A percentile compares a stretch with the other conserved stretches of the same genome.
Conservation (phyloP, 1,139 yeast genomes). For the Blastobotrys serpentis region DNA sequence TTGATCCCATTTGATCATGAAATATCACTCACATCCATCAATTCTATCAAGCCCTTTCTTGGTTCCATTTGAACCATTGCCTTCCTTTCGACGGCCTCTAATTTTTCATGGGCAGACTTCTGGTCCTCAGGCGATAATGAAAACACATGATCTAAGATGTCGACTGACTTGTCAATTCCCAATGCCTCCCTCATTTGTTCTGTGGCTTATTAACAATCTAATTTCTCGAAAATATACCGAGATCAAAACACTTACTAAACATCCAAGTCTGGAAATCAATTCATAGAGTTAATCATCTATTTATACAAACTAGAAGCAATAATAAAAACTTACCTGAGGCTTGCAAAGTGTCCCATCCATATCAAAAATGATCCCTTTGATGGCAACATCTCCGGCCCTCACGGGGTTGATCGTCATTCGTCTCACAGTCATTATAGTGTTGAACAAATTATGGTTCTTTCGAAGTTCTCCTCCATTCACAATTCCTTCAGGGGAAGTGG, state of each 20-base stretch:
- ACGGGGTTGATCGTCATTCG: conserved; percentile 38
- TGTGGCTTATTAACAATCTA: conserved; percentile 58
- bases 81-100: conserved; percentile 51
- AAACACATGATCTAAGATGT: conserved; percentile 52
- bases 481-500: no score
- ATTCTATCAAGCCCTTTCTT: conserved; percentile 43
- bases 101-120: conserved; percentile 46
- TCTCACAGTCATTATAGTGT: conserved; percentile 8
- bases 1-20: no score
- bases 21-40: conserved; percentile 36
- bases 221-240: no score
- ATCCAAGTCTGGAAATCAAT: conserved; percentile 48
- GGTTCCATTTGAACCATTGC: conserved; percentile 62
- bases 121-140: conserved; percentile 43
- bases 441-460: no score
- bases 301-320: not conserved
- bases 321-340: conserved; percentile 48
- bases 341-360: conserved; percentile 70
- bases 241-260: conserved; percentile 52
- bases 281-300: no score
- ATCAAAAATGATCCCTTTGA: conserved; percentile 58
- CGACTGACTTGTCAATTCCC: conserved; percentile 48
- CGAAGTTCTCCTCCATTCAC: no score
- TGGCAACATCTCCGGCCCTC: conserved; percentile 36
- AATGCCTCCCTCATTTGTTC: conserved; percentile 58